phyloP scores from a whole-genome alignment of 2,329 filamentous ascomycete species.

The Arthrobotrys sinensis region DNA sequence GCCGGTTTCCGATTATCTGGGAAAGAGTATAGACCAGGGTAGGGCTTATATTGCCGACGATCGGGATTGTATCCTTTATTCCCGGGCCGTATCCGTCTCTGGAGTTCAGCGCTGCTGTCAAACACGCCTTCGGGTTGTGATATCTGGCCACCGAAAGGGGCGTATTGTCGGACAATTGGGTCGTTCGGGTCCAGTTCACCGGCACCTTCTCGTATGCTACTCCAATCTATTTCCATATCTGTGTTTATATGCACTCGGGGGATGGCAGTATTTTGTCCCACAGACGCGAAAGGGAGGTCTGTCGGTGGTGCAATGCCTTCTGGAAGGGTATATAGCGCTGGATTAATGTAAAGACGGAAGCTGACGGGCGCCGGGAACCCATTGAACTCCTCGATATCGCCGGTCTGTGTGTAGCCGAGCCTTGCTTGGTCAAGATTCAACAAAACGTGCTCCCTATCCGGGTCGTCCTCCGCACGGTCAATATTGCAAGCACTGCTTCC shows the following conservation, averaged over 20 bases:
- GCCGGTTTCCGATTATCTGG: conserved; percentile 6
- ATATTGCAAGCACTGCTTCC: conserved; percentile 29
- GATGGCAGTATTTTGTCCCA: conserved; percentile 12
- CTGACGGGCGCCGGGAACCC: conserved; percentile 27
- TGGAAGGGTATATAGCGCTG: conserved; percentile 18
- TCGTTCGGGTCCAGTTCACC: conserved; percentile 1
- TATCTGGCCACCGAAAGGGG: not conserved
- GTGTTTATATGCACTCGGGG: not conserved
- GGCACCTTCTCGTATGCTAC: not conserved
- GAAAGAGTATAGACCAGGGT: conserved; percentile 19
- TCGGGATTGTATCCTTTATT: not conserved
- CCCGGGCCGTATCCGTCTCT: conserved; percentile 8
- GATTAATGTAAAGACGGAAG: conserved; percentile 43
- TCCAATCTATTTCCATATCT: not conserved
- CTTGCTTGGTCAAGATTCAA: conserved; percentile 36
- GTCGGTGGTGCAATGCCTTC: not conserved
- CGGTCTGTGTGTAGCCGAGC: conserved; percentile 17
- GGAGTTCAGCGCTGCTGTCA: not conserved
- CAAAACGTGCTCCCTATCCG: not conserved
- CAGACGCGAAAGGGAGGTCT: conserved; percentile 8
- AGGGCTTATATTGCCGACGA: not conserved
- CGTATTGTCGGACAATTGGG: conserved; percentile 18
- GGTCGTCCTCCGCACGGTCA: not conserved
- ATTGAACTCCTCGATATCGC: not conserved
- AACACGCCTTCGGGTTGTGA: not conserved